phyloP scores from a whole-genome alignment of 2,329 filamentous ascomycete species.

The Ophiostoma sp. region DNA sequence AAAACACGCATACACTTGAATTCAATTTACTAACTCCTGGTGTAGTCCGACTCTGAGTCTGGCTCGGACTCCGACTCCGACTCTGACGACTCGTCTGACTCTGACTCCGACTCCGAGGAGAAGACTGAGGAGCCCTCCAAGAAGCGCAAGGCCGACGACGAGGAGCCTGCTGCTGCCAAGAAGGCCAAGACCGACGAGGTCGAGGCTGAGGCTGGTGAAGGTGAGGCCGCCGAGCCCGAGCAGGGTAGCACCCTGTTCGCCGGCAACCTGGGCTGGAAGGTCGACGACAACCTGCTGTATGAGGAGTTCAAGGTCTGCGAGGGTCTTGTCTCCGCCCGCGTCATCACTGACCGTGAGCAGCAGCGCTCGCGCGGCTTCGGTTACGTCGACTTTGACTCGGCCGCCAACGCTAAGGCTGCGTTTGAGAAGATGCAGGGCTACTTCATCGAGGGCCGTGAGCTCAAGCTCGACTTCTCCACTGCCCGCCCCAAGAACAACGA shows the following conservation, averaged over 20 bases:
- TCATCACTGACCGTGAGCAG: constrained; percentile 78
- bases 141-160: constrained; percentile 66
- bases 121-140: constrained; percentile 55
- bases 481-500: constrained; percentile 33
- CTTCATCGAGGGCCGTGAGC: constrained; percentile 41
- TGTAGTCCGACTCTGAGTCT: background rate
- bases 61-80: constrained; percentile 33
- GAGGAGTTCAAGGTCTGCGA: constrained; percentile 80
- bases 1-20: too few relatives aligned
- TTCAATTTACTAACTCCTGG: background rate
- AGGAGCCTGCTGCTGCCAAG: constrained; percentile 57
- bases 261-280: constrained; percentile 86
- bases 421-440: constrained; percentile 43
- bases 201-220: constrained; percentile 34
- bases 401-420: constrained; percentile 48
- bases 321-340: constrained; percentile 69
- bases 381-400: constrained; percentile 80
- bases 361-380: constrained; percentile 90
- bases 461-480: constrained; percentile 44
- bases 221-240: constrained; percentile 33
- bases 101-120: constrained; percentile 37
- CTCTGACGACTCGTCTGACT: constrained; percentile 20
- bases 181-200: constrained; percentile 63
- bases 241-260: constrained; percentile 71
- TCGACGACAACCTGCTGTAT: constrained; percentile 79